Evolutionary conservation across 2,329 filamentous ascomycete species (phyloP).

Genomic region (Penicillium sp.): DNA sequence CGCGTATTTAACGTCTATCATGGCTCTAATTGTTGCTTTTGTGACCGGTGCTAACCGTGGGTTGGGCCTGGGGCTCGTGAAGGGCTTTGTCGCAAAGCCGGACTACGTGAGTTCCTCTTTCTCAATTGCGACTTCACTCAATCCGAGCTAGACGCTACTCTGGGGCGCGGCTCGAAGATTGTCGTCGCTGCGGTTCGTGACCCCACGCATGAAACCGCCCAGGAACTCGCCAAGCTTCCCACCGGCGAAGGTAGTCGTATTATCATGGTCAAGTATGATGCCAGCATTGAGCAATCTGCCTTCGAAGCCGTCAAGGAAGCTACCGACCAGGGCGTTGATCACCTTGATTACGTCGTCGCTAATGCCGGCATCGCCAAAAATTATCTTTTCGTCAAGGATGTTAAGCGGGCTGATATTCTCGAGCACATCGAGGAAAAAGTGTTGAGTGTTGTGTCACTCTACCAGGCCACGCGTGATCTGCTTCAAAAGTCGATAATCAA

Average conservation of each 20-base stretch:
- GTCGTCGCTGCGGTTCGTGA: slow-evolving; percentile 51
- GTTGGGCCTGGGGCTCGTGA: slow-evolving; percentile 22
- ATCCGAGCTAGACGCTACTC: neutral
- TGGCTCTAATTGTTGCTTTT: slow-evolving; percentile 20
- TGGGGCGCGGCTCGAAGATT: neutral
- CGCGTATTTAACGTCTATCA: slow-evolving; percentile 1
- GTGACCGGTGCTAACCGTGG: slow-evolving; percentile 29
- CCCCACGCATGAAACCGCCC: slow-evolving; percentile 30
- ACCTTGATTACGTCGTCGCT: slow-evolving; percentile 47
- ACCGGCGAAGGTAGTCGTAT: slow-evolving; percentile 37
- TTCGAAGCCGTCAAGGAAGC: slow-evolving; percentile 36
- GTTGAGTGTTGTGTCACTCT: slow-evolving; percentile 39
- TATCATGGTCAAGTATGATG: slow-evolving; percentile 43
- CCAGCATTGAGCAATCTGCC: slow-evolving; percentile 34
- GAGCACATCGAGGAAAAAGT: slow-evolving; percentile 37
- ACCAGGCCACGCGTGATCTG: slow-evolving; percentile 41
- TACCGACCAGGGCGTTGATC: slow-evolving; percentile 34
- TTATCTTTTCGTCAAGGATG: slow-evolving; percentile 39
- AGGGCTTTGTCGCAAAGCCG: slow-evolving; percentile 18
- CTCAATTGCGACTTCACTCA: neutral
- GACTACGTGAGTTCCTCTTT: slow-evolving; percentile 16
- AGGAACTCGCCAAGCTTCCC: slow-evolving; percentile 33
- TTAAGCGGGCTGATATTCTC: slow-evolving; percentile 31
- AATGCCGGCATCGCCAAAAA: slow-evolving; percentile 43
- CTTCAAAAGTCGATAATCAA: slow-evolving; percentile 38